Conservation (phyloP, 345 rosid genomes). For the Citrus sinensis region DNA sequence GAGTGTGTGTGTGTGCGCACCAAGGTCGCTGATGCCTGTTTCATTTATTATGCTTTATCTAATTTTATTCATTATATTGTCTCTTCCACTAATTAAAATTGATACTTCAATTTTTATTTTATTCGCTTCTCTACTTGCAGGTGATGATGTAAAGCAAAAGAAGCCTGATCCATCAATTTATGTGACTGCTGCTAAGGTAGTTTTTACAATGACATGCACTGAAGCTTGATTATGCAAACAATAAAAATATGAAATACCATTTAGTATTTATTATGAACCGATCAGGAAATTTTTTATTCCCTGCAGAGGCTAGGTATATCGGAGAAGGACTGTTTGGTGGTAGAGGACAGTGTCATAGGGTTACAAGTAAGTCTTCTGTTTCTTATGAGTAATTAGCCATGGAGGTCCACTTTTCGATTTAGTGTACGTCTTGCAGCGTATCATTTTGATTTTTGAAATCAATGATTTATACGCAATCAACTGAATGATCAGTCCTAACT, state of each 20-base stretch:
- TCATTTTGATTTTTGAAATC: not conserved
- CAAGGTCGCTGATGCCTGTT: not conserved
- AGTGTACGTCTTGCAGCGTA: not conserved
- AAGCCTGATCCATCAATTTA: slow-evolving; percentile 93
- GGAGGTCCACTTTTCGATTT: not conserved
- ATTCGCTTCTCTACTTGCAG: slow-evolving; percentile 28
- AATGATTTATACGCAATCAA: not conserved
- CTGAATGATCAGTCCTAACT: not conserved
- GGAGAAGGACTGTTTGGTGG: slow-evolving; percentile 73
- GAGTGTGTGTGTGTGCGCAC: not conserved
- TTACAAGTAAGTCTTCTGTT: slow-evolving; percentile 47
- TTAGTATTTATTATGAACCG: not conserved
- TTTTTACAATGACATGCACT: not conserved
- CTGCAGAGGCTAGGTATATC: slow-evolving; percentile 76
- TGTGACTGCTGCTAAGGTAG: slow-evolving; percentile 72
- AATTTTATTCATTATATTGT: not conserved
- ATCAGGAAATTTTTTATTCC: not conserved
- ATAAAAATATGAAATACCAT: not conserved
- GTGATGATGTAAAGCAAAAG: slow-evolving; percentile 96
- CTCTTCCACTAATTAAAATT: not conserved
- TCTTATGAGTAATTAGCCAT: not conserved
- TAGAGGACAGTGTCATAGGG: slow-evolving; percentile 96
- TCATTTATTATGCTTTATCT: not conserved
- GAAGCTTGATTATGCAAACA: not conserved
- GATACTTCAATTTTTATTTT: not conserved